Evolutionary conservation across 2,329 filamentous ascomycete species (phyloP).

Genomic region (Parastagonospora nodorum): DNA sequence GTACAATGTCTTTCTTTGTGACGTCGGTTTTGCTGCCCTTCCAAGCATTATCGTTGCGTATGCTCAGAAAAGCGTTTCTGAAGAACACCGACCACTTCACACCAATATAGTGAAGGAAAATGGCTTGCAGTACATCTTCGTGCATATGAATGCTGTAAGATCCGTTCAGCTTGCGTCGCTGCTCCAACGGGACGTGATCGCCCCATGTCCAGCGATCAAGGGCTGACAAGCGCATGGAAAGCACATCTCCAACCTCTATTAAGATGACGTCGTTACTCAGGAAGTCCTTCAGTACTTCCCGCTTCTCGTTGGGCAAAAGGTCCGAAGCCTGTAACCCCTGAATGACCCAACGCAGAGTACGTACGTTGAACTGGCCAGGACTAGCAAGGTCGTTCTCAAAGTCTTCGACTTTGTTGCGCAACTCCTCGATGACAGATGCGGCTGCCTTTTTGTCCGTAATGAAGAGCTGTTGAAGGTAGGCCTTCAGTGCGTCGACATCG

Average conservation of each 20-base stretch:
- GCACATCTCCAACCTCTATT: slow-evolving; percentile 37
- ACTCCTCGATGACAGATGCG: slow-evolving; percentile 15
- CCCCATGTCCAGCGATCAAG: slow-evolving; percentile 39
- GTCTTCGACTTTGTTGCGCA: slow-evolving; percentile 22
- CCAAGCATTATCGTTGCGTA: slow-evolving; percentile 27
- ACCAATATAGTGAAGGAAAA: slow-evolving; percentile 42
- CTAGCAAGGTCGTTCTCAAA: slow-evolving; percentile 28
- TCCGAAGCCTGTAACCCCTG: slow-evolving; percentile 52
- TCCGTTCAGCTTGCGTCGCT: slow-evolving; percentile 36
- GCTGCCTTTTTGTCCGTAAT: slow-evolving; percentile 20
- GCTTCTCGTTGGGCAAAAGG: slow-evolving; percentile 49
- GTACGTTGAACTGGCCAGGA: slow-evolving; percentile 38
- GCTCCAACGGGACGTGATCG: slow-evolving; percentile 32
- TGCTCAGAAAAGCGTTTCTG: slow-evolving; percentile 25
- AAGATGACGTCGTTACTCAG: slow-evolving; percentile 37
- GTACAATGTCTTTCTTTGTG: slow-evolving; percentile 22
- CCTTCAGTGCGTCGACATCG: slow-evolving; percentile 22
- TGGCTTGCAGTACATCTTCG: slow-evolving; percentile 38
- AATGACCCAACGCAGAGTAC: slow-evolving; percentile 49
- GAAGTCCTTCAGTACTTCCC: slow-evolving; percentile 41
- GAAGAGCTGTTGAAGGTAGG: slow-evolving; percentile 33
- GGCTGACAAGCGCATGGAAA: slow-evolving; percentile 37
- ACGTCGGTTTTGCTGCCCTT: slow-evolving; percentile 18
- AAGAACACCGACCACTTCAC: slow-evolving; percentile 41
- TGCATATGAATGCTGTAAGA: slow-evolving; percentile 36